Evolutionary conservation across 768 basidiomycete genomes (phyloP).

Genomic region (Trametes coccinea): DNA sequence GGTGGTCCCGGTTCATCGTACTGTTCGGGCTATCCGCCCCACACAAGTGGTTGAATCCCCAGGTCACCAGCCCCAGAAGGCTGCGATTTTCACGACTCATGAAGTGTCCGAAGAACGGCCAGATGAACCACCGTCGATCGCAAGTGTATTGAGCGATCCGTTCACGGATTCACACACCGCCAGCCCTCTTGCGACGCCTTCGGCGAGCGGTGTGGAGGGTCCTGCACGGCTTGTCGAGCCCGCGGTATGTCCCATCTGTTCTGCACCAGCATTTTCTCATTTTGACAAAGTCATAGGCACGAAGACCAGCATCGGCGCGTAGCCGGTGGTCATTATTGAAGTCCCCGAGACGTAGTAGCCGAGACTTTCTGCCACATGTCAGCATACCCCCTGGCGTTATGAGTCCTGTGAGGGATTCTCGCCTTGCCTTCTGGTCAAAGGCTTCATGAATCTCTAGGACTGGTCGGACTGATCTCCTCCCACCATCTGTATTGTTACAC

Average conservation of each 20-base stretch:
- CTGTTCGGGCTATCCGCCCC: slow-evolving; percentile 3
- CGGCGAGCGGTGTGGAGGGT: not conserved
- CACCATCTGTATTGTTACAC: too few relatives aligned
- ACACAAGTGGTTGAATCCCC: not conserved
- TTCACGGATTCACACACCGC: slow-evolving; percentile 5
- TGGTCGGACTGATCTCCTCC: too few relatives aligned
- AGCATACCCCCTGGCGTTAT: slow-evolving; percentile 20
- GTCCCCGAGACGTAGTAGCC: not conserved
- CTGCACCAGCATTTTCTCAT: not conserved
- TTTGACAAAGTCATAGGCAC: not conserved
- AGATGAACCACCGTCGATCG: not conserved
- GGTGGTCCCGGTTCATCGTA: slow-evolving; percentile 6
- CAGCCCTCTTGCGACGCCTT: not conserved
- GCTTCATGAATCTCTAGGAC: not conserved
- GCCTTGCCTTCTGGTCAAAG: slow-evolving; percentile 15
- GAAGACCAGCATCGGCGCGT: not conserved
- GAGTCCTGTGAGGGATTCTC: slow-evolving; percentile 15
- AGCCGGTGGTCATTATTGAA: slow-evolving; percentile 5
- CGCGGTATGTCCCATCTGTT: not conserved
- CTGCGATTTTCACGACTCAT: slow-evolving; percentile 6
- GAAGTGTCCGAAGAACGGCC: not conserved
- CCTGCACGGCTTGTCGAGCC: not conserved
- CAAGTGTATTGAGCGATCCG: not conserved
- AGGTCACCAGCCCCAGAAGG: slow-evolving; percentile 1
- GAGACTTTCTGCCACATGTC: slow-evolving; percentile 17